A percentile compares a stretch with the other conserved stretches of the same genome.
Conservation (phyloP, 2,329 filamentous ascomycete genomes). For the Cordyceps javanica region DNA sequence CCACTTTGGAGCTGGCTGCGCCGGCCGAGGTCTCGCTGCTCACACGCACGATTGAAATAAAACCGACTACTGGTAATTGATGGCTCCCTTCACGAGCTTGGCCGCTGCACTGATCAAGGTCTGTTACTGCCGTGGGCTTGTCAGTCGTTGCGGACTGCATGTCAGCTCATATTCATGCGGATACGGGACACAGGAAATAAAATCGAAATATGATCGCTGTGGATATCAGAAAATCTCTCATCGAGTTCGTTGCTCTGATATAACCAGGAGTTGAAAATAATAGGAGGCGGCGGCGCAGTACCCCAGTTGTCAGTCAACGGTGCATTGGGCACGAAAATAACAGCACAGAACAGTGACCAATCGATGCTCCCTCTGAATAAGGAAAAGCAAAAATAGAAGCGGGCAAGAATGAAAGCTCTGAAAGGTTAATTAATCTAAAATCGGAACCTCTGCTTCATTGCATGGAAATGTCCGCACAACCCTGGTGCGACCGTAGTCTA, state of each 20-base stretch:
- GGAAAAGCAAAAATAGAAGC: neutral
- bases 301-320: neutral
- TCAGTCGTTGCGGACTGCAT: neutral
- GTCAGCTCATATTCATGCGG: neutral
- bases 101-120: neutral
- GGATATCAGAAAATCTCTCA: constrained; percentile 6
- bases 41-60: too few species aligned
- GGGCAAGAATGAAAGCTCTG: neutral
- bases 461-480: neutral
- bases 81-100: too few species aligned
- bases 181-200: neutral
- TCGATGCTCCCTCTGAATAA: too few species aligned
- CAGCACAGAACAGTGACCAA: too few species aligned
- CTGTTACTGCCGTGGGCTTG: neutral
- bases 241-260: neutral
- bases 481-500: neutral
- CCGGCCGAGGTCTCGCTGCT: too few species aligned
- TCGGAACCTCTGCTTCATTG: neutral
- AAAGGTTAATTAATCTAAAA: neutral
- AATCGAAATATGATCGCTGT: constrained; percentile 7
- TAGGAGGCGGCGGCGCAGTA: neutral
- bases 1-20: neutral
- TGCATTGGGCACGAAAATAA: neutral
- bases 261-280: neutral
- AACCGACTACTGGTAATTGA: too few species aligned